Base-by-base conservation (phyloP, 495 filamentous ascomycete genomes). In the Penicillium longicatenatum region DNA sequence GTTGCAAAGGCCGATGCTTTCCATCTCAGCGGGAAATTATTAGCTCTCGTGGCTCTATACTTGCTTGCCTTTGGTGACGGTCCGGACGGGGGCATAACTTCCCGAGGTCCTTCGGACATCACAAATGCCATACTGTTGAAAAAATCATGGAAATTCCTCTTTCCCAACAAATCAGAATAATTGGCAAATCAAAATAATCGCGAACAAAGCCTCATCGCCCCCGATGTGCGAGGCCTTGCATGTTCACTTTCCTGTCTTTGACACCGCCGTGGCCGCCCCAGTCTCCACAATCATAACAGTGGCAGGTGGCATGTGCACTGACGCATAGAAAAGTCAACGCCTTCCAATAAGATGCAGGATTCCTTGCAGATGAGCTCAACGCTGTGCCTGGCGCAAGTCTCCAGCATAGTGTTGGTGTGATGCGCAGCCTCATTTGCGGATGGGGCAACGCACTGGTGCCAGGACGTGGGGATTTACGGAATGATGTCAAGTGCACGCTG, bases 401-500 rank as follows among this genome's bases (percentile, higher is more conserved):
- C 63, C 54, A 61, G 65, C 61, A 56, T 31, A 33, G 58, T 68
- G 70, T 71, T 72, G 72, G 70, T 60, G 47, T 49, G 57, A 53
- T 57, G 45, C 24, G 63, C 21, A 42, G 54, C 59, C 58, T 63
- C 55, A 72, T 70, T 70, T 67, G 70, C 63, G 58, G 49, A 62
- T 49, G 29, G 35, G 5, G 50, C 49, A 61, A 64, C 48, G 58
- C 59, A 44, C 53, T 58, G 33, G 37, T 57, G 53, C 35, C 33
- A 48, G 33, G 19, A 37, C 41, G 19, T 52, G 26, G 52, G 42
- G 50, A 20, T 17, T 43, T 30, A 57, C 37, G 53, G 24, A 26
- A 64, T 74, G 65, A 71, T 75, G 72, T 75, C 72, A 70, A 70
- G 58, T 57, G 48, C 53, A 48, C 56, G 50, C 54, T 69, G 62